Evolutionary conservation across 108 stramenopile species (phyloP).

Genomic region (Skeletonema marinoi): DNA sequence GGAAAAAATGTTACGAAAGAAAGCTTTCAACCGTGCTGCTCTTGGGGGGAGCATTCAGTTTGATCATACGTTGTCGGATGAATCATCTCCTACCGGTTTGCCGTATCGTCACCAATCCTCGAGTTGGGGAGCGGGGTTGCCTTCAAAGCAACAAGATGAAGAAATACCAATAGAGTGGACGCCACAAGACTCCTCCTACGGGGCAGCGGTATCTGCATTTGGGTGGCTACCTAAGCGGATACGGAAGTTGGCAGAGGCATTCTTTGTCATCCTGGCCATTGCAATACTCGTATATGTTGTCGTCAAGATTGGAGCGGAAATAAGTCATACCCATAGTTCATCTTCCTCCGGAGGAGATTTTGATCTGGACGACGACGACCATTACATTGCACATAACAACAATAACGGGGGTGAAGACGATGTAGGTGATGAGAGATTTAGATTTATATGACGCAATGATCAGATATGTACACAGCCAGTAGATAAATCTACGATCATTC

Average conservation of each 20-base stretch:
- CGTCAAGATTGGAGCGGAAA: constrained; percentile 23
- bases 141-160: background rate
- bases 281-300: constrained; percentile 29
- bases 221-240: constrained; percentile 44
- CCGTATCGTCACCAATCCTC: constrained; percentile 10
- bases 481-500: background rate
- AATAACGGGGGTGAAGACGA: background rate
- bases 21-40: constrained; percentile 5
- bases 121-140: constrained; percentile 8
- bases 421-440: background rate
- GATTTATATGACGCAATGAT: background rate
- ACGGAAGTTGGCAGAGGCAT: constrained; percentile 34
- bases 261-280: constrained; percentile 12
- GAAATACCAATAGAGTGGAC: constrained; percentile 35
- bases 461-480: too few relatives aligned
- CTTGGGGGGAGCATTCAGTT: constrained; percentile 16
- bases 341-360: background rate
- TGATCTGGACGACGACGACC: constrained; percentile 6
- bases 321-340: background rate
- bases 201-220: constrained; percentile 40
- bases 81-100: background rate
- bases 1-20: constrained; percentile 3
- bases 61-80: background rate
- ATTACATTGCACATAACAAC: background rate
- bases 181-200: constrained; percentile 44